Conservation (phyloP, 257 asterid genomes). For the Cruciata laevipes region DNA sequence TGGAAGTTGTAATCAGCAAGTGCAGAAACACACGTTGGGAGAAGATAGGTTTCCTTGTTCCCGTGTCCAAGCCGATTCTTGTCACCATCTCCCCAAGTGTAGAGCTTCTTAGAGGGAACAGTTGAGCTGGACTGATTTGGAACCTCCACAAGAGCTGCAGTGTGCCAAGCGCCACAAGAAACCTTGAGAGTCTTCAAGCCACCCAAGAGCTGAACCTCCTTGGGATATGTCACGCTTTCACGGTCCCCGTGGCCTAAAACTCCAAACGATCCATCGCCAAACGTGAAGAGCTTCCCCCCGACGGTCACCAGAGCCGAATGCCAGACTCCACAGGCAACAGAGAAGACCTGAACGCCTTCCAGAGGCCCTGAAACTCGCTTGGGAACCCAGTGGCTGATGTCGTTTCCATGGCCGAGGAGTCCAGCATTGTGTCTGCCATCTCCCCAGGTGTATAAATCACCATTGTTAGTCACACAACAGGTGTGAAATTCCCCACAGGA, state of each 20-base stretch:
- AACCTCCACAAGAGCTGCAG: slow-evolving; percentile 84
- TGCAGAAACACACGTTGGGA: slow-evolving; percentile 70
- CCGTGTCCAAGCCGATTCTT: slow-evolving; percentile 79
- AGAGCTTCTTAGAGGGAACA: slow-evolving; percentile 58
- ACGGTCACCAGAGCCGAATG: slow-evolving; percentile 80
- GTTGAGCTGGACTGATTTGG: slow-evolving; percentile 40
- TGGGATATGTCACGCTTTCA: slow-evolving; percentile 48
- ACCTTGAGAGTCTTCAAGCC: slow-evolving; percentile 65
- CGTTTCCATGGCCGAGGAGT: slow-evolving; percentile 84
- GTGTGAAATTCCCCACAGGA: slow-evolving; percentile 91
- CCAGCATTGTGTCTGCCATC: slow-evolving; percentile 81
- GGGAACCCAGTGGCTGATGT: slow-evolving; percentile 91
- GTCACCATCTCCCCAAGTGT: slow-evolving; percentile 97
- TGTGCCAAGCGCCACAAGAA: slow-evolving; percentile 91
- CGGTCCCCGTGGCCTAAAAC: slow-evolving; percentile 86
- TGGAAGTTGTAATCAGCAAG: slow-evolving; percentile 77
- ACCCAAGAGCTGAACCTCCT: slow-evolving; percentile 55
- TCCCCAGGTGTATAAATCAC: slow-evolving; percentile 95
- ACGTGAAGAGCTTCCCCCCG: slow-evolving; percentile 67
- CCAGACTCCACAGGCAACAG: slow-evolving; percentile 89
- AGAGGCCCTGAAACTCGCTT: slow-evolving; percentile 63
- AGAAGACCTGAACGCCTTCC: slow-evolving; percentile 80
- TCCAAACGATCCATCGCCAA: slow-evolving; percentile 88
- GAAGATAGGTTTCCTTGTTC: slow-evolving; percentile 54
- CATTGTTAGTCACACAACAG: slow-evolving; percentile 69